Conservation (phyloP, 169 alveolate genomes). For the Amoebophrya sp. region DNA sequence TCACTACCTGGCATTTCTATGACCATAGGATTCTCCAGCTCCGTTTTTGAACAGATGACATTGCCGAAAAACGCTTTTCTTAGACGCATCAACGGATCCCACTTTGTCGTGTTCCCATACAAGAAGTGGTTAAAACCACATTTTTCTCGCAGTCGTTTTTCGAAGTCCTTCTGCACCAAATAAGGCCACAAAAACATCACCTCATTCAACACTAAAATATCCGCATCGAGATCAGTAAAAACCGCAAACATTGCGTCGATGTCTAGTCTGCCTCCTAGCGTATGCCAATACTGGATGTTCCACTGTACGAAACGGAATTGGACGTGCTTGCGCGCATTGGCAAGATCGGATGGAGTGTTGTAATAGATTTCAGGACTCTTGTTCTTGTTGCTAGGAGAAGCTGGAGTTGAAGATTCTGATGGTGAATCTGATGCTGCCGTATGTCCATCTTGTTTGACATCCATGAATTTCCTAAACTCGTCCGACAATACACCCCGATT, state of each 20-base stretch:
- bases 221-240: background rate
- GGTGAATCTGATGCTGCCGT: background rate
- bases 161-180: background rate
- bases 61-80: background rate
- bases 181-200: background rate
- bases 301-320: background rate
- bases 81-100: background rate
- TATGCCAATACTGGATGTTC: conserved; percentile 9
- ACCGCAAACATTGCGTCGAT: background rate
- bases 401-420: no score
- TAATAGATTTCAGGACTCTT: background rate
- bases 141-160: background rate
- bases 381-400: no score
- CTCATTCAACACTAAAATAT: background rate
- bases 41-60: background rate
- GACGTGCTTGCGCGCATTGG: background rate
- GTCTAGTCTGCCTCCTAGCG: background rate
- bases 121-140: background rate
- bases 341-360: background rate
- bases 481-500: background rate
- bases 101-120: conserved; percentile 2
- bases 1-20: background rate
- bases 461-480: background rate
- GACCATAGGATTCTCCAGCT: background rate
- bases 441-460: background rate